A percentile compares a stretch with the other conserved stretches of the same genome.
Evolutionary conservation across 371 early-diverging fungal species (phyloP).

Genomic region (Neoconidiobolus thromboides): DNA sequence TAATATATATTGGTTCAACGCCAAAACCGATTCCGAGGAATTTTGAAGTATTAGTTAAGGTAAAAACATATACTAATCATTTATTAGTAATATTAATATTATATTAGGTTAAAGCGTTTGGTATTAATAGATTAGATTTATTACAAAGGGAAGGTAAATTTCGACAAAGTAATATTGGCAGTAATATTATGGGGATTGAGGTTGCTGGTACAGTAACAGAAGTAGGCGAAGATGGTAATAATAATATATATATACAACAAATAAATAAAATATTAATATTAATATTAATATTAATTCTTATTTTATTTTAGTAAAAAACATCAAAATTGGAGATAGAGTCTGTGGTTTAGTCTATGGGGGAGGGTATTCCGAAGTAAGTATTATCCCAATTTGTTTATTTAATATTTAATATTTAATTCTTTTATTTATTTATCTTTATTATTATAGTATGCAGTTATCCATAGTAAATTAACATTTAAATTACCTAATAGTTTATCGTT

Average conservation of each 20-base stretch:
- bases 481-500: constrained; percentile 32
- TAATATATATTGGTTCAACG: too few species aligned
- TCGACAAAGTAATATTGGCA: constrained; percentile 38
- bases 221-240: constrained; percentile 22
- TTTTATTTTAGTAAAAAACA: constrained; percentile 17
- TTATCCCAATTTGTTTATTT: too few species aligned
- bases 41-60: constrained; percentile 46
- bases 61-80: constrained; percentile 6
- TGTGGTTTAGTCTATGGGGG: constrained; percentile 55
- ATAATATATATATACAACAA: too few species aligned
- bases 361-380: constrained; percentile 38
- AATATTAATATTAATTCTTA: neutral
- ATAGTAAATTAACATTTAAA: constrained; percentile 33
- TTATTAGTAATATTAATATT: neutral
- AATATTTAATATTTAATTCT: too few species aligned
- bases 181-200: constrained; percentile 53
- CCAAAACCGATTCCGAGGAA: constrained; percentile 24
- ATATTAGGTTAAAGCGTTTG: constrained; percentile 28
- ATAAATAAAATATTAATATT: neutral
- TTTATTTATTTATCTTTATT: neutral
- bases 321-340: constrained; percentile 38
- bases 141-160: constrained; percentile 48
- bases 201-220: constrained; percentile 41
- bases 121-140: constrained; percentile 59
- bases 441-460: constrained; percentile 33